Conservation (phyloP, 345 rosid genomes). For the Syzygium oleosum region DNA sequence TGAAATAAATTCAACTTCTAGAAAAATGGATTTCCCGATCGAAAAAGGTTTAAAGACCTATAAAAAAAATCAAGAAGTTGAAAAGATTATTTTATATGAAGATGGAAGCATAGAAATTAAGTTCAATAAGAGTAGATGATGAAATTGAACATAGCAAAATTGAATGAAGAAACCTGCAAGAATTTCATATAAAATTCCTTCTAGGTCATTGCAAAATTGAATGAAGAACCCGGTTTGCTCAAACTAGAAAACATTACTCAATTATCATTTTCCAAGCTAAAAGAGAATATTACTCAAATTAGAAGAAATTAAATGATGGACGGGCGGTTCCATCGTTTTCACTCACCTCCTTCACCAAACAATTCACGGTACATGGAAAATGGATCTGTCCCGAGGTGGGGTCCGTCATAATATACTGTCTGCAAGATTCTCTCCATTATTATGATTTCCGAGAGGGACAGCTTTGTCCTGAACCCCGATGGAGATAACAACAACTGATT, state of each 20-base stretch:
- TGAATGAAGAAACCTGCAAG: not conserved
- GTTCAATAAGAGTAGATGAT: not conserved
- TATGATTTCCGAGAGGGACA: slow-evolving; percentile 32
- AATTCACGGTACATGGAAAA: not conserved
- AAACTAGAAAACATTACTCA: not conserved
- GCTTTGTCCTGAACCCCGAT: slow-evolving; percentile 24
- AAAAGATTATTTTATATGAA: not conserved
- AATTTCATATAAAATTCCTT: not conserved
- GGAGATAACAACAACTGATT: slow-evolving; percentile 9
- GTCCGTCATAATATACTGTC: slow-evolving; percentile 25
- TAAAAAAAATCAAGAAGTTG: not conserved
- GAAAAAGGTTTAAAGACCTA: not conserved
- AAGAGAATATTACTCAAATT: not conserved
- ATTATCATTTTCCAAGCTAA: not conserved
- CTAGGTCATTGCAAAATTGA: not conserved
- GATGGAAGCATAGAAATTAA: not conserved
- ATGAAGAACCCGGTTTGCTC: not conserved
- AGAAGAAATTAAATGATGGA: not conserved
- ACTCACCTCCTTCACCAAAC: not conserved
- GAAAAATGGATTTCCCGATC: not conserved
- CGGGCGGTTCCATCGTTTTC: not conserved
- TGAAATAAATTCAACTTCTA: not conserved
- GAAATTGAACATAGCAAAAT: not conserved
- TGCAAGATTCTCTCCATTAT: slow-evolving; percentile 52
- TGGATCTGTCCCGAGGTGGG: slow-evolving; percentile 11